phyloP scores from a whole-genome alignment of 2,329 filamentous ascomycete genomes.

The Sclerotiophoma versabilis region DNA sequence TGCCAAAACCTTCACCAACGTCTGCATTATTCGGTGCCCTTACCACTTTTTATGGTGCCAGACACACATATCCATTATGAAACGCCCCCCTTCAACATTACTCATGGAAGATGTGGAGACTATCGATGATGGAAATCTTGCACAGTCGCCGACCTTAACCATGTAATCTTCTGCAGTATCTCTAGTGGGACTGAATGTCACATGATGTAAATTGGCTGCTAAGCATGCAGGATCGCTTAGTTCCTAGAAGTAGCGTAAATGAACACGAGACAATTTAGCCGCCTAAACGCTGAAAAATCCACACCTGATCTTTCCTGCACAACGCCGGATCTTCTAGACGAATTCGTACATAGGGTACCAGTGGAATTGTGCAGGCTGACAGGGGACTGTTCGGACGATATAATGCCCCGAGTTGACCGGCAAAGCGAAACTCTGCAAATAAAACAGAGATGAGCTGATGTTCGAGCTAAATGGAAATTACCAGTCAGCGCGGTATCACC shows the following conservation, averaged over 20 bases:
- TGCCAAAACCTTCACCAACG: too few relatives aligned
- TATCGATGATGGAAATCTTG: too few relatives aligned
- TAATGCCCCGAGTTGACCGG: background rate
- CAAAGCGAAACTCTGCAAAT: constrained; percentile 1
- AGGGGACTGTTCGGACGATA: background rate
- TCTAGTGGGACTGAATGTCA: background rate
- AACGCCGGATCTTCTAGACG: background rate
- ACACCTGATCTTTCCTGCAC: constrained; percentile 1
- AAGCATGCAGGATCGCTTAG: background rate
- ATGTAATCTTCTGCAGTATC: background rate
- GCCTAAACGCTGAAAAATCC: constrained; percentile 6
- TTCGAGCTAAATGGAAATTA: background rate
- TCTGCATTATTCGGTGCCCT: too few relatives aligned
- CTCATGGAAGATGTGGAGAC: too few relatives aligned
- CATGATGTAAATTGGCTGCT: background rate
- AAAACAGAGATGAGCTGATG: background rate
- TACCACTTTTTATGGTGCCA: too few relatives aligned
- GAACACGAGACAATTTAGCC: constrained; percentile 2
- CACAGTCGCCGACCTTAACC: too few relatives aligned
- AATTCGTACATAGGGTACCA: background rate
- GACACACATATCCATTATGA: too few relatives aligned
- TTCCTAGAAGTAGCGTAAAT: background rate
- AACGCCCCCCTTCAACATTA: too few relatives aligned
- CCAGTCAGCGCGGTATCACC: constrained; percentile 1
- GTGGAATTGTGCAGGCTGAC: background rate